A percentile compares a stretch with the other conserved stretches of the same genome.
Conservation (phyloP, 306 rosid genomes). For the Herpetospermum pedunculosum region DNA sequence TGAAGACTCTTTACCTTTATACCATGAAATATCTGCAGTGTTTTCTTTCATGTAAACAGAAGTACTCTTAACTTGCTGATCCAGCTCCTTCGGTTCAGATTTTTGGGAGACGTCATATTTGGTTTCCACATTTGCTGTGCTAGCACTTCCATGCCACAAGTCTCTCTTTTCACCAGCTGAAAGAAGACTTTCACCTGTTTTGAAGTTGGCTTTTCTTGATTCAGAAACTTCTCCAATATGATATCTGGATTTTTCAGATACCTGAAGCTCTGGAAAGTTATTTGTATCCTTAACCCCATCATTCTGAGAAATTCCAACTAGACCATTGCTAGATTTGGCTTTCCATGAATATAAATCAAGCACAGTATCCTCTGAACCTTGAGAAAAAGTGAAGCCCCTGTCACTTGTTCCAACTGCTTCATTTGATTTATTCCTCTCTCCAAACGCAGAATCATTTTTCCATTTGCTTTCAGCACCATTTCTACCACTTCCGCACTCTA, state of each 20-base stretch:
- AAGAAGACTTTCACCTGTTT: conserved; percentile 30
- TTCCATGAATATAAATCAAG: conserved; percentile 75
- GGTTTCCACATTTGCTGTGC: conserved; percentile 36
- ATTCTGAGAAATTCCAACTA: conserved; percentile 29
- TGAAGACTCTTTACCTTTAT: conserved; percentile 52
- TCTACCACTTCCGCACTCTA: conserved; percentile 69
- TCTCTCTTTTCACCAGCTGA: conserved; percentile 38
- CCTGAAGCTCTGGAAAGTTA: conserved; percentile 25
- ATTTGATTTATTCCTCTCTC: conserved; percentile 44
- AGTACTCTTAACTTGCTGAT: conserved; percentile 34
- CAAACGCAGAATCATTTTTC: conserved; percentile 39
- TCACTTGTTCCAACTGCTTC: conserved; percentile 52
- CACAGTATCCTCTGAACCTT: conserved; percentile 49
- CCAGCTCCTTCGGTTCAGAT: conserved; percentile 44
- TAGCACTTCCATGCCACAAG: conserved; percentile 50
- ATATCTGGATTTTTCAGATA: conserved; percentile 33
- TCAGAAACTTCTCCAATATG: conserved; percentile 28
- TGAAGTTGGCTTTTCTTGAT: conserved; percentile 27
- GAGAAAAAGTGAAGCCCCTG: conserved; percentile 48
- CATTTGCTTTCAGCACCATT: conserved; percentile 55
- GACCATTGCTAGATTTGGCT: conserved; percentile 48
- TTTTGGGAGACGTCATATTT: conserved; percentile 28
- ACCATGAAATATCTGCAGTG: conserved; percentile 49
- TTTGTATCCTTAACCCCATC: conserved; percentile 27
- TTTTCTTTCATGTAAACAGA: conserved; percentile 41